These are phyloP conservation scores for Colletotrichum melonis DNA, from an alignment of 2,329 filamentous ascomycete genomes.

Conservation along the genomic window DNA sequence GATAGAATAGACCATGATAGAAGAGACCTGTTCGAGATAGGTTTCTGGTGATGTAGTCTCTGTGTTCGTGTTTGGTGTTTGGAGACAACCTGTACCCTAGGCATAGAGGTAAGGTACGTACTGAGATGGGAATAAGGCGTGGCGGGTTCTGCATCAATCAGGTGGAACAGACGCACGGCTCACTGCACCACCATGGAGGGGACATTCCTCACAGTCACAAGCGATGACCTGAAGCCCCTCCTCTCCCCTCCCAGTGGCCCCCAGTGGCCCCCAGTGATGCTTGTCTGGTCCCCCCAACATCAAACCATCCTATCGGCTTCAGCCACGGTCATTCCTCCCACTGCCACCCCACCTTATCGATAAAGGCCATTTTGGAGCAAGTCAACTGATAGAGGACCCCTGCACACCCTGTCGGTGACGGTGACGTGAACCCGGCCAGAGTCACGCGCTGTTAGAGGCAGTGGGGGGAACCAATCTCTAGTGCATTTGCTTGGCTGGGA, in stretches of 20 bases:
- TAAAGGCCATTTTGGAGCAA: slow-evolving; percentile 15
- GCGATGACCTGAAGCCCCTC: not conserved
- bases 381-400: slow-evolving; percentile 30
- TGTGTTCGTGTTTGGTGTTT: not conserved
- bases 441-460: slow-evolving; percentile 33
- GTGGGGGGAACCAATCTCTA: slow-evolving; percentile 27
- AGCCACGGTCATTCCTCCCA: not conserved
- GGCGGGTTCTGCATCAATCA: slow-evolving; percentile 27
- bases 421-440: slow-evolving; percentile 34
- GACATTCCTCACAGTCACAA: slow-evolving; percentile 18
- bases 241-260: not conserved
- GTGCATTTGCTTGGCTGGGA: slow-evolving; percentile 13
- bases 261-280: too few species aligned
- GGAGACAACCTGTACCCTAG: not conserved
- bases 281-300: not conserved
- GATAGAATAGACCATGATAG: not conserved
- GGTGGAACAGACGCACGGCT: slow-evolving; percentile 23
- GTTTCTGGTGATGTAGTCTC: not conserved
- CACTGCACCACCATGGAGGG: not conserved
- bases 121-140: not conserved
- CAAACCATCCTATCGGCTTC: slow-evolving; percentile 11
- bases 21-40: not conserved
- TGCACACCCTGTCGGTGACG: slow-evolving; percentile 33
- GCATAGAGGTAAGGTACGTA: not conserved
- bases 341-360: slow-evolving; percentile 21